A percentile compares a stretch with the other conserved stretches of the same genome.
These are phyloP conservation scores for Falciphora oryzae DNA, from an alignment of 2,329 filamentous ascomycete genomes.

Conservation along the genomic window DNA sequence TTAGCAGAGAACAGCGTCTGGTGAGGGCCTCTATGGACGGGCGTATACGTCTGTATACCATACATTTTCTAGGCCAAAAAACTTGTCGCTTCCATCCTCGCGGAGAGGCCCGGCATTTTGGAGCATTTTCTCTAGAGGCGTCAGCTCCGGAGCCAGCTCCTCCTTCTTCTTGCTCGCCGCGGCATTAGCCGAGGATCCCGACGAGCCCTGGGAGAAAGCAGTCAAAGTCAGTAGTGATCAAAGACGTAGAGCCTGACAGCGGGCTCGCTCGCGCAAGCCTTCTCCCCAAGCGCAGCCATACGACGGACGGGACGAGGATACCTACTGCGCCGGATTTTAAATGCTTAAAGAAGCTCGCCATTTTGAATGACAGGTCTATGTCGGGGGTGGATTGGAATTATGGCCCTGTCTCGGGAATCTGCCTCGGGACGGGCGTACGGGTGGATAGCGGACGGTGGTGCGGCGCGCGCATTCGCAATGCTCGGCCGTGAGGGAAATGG, in stretches of 20 bases:
- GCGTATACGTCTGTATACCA: slow-evolving; percentile 29
- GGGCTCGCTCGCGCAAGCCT: too few species aligned
- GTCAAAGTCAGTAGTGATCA: background rate
- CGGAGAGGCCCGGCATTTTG: slow-evolving; percentile 74
- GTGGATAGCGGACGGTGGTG: background rate
- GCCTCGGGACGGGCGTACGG: background rate
- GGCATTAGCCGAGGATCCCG: slow-evolving; percentile 35
- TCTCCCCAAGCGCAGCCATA: background rate
- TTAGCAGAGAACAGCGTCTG: slow-evolving; percentile 9
- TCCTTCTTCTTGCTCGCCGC: slow-evolving; percentile 46
- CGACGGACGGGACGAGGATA: background rate
- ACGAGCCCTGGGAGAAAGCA: slow-evolving; percentile 32
- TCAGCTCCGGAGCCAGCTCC: slow-evolving; percentile 51
- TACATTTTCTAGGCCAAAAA: slow-evolving; percentile 98
- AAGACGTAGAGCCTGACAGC: background rate
- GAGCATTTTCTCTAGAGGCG: slow-evolving; percentile 68
- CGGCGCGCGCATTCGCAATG: background rate
- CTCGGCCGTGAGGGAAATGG: background rate
- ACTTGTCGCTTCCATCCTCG: slow-evolving; percentile 90
- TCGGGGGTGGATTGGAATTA: background rate
- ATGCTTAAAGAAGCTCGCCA: background rate
- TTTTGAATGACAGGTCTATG: background rate
- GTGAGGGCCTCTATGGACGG: slow-evolving; percentile 7
- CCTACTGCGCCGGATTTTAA: slow-evolving; percentile 1
- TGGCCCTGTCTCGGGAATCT: background rate